Evolutionary conservation across 139 green algal species (phyloP), one percentile per base, ranked within the genome.

Genomic region (Coelastrella sp.): DNA sequence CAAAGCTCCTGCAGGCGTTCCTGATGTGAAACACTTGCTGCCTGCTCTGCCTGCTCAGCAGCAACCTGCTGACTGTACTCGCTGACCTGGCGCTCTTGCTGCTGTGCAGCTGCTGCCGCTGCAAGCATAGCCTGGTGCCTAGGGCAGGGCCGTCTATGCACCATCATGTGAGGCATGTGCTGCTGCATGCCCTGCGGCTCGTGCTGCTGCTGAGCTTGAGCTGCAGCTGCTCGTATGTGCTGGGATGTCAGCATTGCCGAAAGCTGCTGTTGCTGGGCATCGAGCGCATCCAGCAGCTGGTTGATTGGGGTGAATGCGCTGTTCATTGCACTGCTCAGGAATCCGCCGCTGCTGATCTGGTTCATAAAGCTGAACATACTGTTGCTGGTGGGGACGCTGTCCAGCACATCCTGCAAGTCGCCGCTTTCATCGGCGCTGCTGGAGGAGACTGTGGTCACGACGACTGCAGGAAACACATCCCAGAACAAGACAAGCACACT

Each of bases 231-330:
- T 8, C 78, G 14, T 23, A 79, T 56, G 14, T 47, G 54, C 10
- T 16, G 16, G 19, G 65, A 19, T 32, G 65, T 64, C 82, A 87
- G 14, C 82, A 79, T 16, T 19, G 23, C 22, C 11, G 61, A n/a
- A 3, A 87, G 64, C 23, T 71, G 82, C 82, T 87, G 82, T 65
- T 87, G 82, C 82, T 87, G 82, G 11, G 65, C 64, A 61, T 78
- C 65, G 11, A 87, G 2, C 0, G 82, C 82, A 57, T 87, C 64
- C 13, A 87, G 65, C 6, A 87, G 23, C 23, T 87, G 22, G 22
- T 78, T 79, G 11, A 87, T 11, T 0, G 82, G 82, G 4, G 64
- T 54, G 11, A 57, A 14, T 66, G 77, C 54, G 32, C 54, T 32
- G 54, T 66, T 60, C 10, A 61, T 17, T 73, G 79, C 57, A 20